phyloP scores from a whole-genome alignment of 805 yeast genomes.

The Kregervanrija delftensis region DNA sequence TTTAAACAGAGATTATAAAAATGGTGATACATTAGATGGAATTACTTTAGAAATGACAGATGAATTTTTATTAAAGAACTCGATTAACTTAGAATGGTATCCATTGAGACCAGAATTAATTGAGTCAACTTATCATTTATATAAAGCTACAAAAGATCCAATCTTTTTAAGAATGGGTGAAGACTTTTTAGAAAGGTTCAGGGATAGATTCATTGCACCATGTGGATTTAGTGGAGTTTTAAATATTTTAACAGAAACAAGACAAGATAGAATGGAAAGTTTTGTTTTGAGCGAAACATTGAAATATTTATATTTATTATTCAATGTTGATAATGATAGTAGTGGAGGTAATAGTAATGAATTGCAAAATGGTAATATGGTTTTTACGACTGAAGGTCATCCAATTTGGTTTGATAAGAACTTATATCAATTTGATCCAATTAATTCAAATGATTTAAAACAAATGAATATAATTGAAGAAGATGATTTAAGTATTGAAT shows the following conservation, averaged over 20 bases:
- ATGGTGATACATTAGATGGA: constrained; percentile 16
- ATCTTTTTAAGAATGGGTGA: constrained; percentile 72
- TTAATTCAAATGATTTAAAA: constrained; percentile 15
- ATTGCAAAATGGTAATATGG: constrained; percentile 24
- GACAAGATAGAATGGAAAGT: constrained; percentile 84
- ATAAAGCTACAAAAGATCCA: constrained; percentile 81
- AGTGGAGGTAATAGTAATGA: constrained; percentile 21
- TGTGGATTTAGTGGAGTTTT: constrained; percentile 83
- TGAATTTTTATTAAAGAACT: constrained; percentile 23
- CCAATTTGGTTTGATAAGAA: constrained; percentile 65
- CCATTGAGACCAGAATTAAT: constrained; percentile 89
- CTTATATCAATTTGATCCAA: constrained; percentile 10
- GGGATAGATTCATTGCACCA: constrained; percentile 41
- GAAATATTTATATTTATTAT: constrained; percentile 73
- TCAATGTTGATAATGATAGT: constrained; percentile 60
- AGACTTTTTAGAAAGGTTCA: constrained; percentile 49
- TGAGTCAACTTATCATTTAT: constrained; percentile 80
- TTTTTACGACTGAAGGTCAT: constrained; percentile 88
- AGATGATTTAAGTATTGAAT: not conserved
- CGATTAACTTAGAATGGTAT: constrained; percentile 75
- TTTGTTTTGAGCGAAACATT: constrained; percentile 84
- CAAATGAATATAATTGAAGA: constrained; percentile 6
- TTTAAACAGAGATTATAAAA: constrained; percentile 9
- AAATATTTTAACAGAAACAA: constrained; percentile 54
- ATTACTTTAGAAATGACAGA: constrained; percentile 17